Base-by-base conservation (phyloP, 164 flowering plant species). In the Paratinospora sagittata region DNA sequence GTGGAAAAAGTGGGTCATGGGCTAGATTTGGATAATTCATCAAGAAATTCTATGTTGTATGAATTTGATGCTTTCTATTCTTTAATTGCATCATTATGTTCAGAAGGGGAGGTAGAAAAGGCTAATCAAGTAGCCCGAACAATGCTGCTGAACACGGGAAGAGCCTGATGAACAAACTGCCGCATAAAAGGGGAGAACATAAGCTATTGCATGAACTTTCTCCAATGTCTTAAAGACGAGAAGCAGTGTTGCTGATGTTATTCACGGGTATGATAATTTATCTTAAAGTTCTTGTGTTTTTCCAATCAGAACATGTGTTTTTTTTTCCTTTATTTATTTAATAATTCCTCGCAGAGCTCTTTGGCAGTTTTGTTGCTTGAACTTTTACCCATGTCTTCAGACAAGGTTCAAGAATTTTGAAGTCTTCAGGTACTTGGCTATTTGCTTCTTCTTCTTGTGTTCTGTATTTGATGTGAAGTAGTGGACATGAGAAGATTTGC, bases 21-120 rank as follows among this genome's bases (percentile, higher is more conserved):
- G 61, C 69, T 27, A 52, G 68, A 36, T 14, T 34, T 39, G 17
- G 36, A 63, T 66, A 47, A 49, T 67, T 43, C 19, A 17, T 63
- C 23, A 16, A 69, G 64, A 74, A 49, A 60, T 27, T 68, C 69
- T 71, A 66, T 66, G n/a, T 34, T 64, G n/a, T 33, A 36, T 34
- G 78, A 84, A 71, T 86, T 90, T 64, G 78, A 82, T 77, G 78
- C 68, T 75, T 85, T 67, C 45, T 89, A 87, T 82, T 76, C 86
- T 39, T 19, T 30, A 60, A 68, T 88, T 70, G 80, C 82, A 57
- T 80, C 90, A 37, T 84, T 85, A 27, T 90, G 91, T 79, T 83
- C 83, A 16, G 80, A 71, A 61, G 93, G 95, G 43, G 84, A 90
- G 73, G 41, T 81, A 41, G 71, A 73, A 47, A 74, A 83, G 43